Base-by-base conservation (phyloP, 257 asterid species). In the Primulina huaijiensis region DNA sequence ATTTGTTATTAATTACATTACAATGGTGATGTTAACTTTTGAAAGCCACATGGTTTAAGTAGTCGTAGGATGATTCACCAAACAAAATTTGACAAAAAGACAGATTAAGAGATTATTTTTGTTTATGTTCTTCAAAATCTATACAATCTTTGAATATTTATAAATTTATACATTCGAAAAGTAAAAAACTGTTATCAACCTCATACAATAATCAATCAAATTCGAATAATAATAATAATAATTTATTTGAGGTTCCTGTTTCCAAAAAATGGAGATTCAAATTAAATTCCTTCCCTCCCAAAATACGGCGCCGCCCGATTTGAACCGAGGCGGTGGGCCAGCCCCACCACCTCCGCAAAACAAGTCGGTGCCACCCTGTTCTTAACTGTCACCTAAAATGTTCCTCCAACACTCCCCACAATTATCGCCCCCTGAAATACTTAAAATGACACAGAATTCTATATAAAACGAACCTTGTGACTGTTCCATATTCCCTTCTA, bases 341-440 rank as follows among this genome's bases (percentile, higher is more conserved):
- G 7, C 56, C 20, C 65, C 25, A 66, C 76, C 69, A 73, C 78
- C 76, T 64, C 72, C 12, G 10, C 27, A 33, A 34, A 23, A 4
- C 35, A 68, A 77, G 86, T 81, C 86, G 86, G 90, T 84, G 92
- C 83, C 90, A 81, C 78, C 91, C 92, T 86, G 79, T 82, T 60
- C 75, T 79, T 68, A 75, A 77, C 84, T 83, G 86, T 85, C 89
- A 40, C 38, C 40, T 19, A 8, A 16, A 63, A 68, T 62, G 58
- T 43, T 53, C 70, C 69, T 23, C 74, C 69, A 16, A 75, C 71
- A 17, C 69, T 8, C 59, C 19, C 63, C 53, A 43, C 53, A 38
- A 23, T 10, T 31, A 14, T 1, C 20, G 55, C 14, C 60, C 34
- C 34, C 25, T 75, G 33, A 56, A n/a, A 10, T 27, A 27, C 7